phyloP scores from a whole-genome alignment of 148 eudicot species.

The Rhododendron simsii region DNA sequence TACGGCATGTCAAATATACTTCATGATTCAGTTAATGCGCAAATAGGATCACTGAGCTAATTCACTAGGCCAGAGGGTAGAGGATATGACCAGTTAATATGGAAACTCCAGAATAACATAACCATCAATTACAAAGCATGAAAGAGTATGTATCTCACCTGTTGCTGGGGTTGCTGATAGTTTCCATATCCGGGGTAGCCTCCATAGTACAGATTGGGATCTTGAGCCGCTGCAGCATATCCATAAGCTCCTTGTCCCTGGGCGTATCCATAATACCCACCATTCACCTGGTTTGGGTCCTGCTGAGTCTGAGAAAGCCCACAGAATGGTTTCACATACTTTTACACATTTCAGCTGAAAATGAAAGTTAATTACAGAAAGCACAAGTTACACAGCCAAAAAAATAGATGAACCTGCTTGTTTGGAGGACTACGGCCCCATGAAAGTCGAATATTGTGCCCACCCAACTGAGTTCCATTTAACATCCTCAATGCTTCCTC shows the following conservation, averaged over 20 bases:
- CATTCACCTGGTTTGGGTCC: slow-evolving; percentile 67
- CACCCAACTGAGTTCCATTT: slow-evolving; percentile 76
- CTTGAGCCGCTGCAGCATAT: slow-evolving; percentile 72
- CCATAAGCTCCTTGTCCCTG: slow-evolving; percentile 72
- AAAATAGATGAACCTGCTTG: slow-evolving; percentile 45
- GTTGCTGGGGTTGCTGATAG: slow-evolving; percentile 62
- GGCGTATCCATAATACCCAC: slow-evolving; percentile 72
- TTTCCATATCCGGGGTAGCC: slow-evolving; percentile 80
- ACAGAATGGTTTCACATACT: slow-evolving; percentile 1
- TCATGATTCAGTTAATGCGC: background rate
- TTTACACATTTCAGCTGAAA: background rate
- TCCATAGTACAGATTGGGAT: slow-evolving; percentile 77
- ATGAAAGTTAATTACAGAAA: background rate
- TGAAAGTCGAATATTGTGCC: slow-evolving; percentile 80
- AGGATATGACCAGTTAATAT: background rate
- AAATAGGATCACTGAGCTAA: background rate
- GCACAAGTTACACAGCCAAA: background rate
- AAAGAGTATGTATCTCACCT: slow-evolving; percentile 11
- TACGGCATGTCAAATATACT: background rate
- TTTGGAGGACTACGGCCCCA: slow-evolving; percentile 96
- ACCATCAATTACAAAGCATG: background rate
- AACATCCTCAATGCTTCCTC: slow-evolving; percentile 69
- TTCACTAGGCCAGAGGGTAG: background rate
- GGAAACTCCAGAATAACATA: background rate
- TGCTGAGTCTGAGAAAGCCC: slow-evolving; percentile 49